Evolutionary conservation across 2,329 filamentous ascomycete species (phyloP).

Genomic region (Colletotrichum sp.): DNA sequence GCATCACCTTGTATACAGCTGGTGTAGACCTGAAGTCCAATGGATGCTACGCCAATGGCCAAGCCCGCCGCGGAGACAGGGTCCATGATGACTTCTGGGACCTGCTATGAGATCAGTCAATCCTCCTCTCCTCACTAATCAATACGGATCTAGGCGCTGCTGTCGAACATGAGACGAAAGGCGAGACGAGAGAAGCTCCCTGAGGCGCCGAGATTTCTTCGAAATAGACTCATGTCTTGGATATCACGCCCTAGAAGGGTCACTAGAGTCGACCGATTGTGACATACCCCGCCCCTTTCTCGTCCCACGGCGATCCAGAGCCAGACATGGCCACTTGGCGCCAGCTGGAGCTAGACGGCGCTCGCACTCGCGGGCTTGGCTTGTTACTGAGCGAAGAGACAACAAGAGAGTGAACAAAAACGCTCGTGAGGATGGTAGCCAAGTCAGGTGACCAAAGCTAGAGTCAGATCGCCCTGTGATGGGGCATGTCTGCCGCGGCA

Average conservation of each 20-base stretch:
- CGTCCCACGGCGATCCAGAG: not conserved
- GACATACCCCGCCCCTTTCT: not conserved
- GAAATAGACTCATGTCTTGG: not conserved
- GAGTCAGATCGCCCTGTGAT: not conserved
- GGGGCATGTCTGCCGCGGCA: not conserved
- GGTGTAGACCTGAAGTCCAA: conserved; percentile 51
- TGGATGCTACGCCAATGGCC: conserved; percentile 48
- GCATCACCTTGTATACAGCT: conserved; percentile 46
- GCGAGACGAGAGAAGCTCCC: not conserved
- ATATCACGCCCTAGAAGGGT: not conserved
- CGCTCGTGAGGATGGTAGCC: not conserved
- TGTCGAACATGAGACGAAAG: not conserved
- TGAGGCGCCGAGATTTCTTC: not conserved
- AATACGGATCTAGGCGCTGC: not conserved
- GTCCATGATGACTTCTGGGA: conserved; percentile 36
- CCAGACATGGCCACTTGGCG: not conserved
- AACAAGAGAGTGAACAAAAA: not conserved
- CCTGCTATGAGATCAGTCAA: not conserved
- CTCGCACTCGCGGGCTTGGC: not conserved
- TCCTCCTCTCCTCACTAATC: not conserved
- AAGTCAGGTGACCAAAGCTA: not conserved
- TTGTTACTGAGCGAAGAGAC: not conserved
- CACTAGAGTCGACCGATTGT: not conserved
- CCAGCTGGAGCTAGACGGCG: not conserved
- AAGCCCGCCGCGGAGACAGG: conserved; percentile 48